A percentile compares a stretch with the other conserved stretches of the same genome.
Conservation (phyloP, 2,329 filamentous ascomycete species). For the Cladophialophora yegresii region DNA sequence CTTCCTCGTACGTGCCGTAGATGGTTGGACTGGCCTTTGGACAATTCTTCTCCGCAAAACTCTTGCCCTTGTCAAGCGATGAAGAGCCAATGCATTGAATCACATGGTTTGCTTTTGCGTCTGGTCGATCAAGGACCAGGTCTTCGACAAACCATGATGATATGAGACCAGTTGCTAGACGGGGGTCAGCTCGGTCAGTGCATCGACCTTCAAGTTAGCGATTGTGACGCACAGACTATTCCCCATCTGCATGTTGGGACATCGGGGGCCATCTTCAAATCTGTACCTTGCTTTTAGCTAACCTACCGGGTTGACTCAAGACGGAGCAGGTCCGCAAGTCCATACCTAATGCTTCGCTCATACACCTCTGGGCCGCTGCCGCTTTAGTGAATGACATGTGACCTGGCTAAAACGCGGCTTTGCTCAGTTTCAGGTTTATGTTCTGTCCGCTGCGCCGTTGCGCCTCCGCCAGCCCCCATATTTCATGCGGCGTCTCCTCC, state of each 20-base stretch:
- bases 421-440: too few species aligned
- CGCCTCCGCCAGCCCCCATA: neutral
- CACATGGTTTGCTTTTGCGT: conserved; percentile 46
- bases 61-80: conserved; percentile 43
- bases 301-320: neutral
- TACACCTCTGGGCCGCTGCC: neutral
- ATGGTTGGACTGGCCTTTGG: conserved; percentile 21
- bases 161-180: conserved; percentile 48
- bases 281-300: neutral
- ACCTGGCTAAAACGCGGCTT: neutral
- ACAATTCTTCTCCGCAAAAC: conserved; percentile 43
- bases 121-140: conserved; percentile 43
- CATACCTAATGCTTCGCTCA: neutral
- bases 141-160: conserved; percentile 52
- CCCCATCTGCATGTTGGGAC: conserved; percentile 30
- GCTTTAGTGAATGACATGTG: neutral
- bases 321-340: neutral
- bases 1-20: conserved; percentile 28
- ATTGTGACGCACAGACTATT: conserved; percentile 26
- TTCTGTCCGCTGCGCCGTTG: neutral
- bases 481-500: neutral
- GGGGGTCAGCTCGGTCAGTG: conserved; percentile 5
- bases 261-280: conserved; percentile 15
- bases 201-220: neutral
- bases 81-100: conserved; percentile 51